Conservation (phyloP, 1,139 yeast genomes). For the Arxiozyma bovina region DNA sequence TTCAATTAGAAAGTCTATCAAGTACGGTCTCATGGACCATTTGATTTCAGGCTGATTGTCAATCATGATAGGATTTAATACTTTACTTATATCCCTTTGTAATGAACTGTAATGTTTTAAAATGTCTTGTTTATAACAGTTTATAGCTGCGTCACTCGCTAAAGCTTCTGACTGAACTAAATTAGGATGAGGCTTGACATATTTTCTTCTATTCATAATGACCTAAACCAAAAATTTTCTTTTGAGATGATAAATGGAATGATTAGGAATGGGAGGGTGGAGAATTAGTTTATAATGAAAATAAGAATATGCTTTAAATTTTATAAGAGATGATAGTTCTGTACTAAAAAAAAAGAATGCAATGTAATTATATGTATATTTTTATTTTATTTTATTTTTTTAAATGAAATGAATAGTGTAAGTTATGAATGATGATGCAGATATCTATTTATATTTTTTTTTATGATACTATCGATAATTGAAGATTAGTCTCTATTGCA, state of each 20-base stretch:
- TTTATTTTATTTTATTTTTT: no score
- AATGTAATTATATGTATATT: not conserved
- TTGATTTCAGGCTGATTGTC: slow-evolving; percentile 72
- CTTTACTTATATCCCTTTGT: slow-evolving; percentile 7
- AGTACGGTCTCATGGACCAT: slow-evolving; percentile 64
- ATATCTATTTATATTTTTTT: no score
- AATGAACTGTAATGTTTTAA: slow-evolving; percentile 11
- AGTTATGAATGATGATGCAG: not conserved
- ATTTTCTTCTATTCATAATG: slow-evolving; percentile 5
- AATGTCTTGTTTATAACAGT: slow-evolving; percentile 14
- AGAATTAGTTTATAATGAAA: not conserved
- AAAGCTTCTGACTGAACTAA: slow-evolving; percentile 11
- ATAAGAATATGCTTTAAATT: not conserved
- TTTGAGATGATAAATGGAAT: not conserved
- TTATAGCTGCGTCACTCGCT: slow-evolving; percentile 11
- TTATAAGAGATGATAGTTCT: not conserved
- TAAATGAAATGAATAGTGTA: no score
- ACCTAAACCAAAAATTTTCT: not conserved
- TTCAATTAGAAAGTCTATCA: slow-evolving; percentile 75
- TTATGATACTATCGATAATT: no score
- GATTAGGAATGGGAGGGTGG: not conserved
- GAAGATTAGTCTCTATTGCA: not conserved
- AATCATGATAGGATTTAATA: slow-evolving; percentile 42
- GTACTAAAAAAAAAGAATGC: not conserved
- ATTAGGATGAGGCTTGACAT: slow-evolving; percentile 11